Percentiles rank a stretch among this genome's conserved stretches.
Conservation (phyloP, 2,329 filamentous ascomycete species). For the Neophaeococcomyces mojaviensis region DNA sequence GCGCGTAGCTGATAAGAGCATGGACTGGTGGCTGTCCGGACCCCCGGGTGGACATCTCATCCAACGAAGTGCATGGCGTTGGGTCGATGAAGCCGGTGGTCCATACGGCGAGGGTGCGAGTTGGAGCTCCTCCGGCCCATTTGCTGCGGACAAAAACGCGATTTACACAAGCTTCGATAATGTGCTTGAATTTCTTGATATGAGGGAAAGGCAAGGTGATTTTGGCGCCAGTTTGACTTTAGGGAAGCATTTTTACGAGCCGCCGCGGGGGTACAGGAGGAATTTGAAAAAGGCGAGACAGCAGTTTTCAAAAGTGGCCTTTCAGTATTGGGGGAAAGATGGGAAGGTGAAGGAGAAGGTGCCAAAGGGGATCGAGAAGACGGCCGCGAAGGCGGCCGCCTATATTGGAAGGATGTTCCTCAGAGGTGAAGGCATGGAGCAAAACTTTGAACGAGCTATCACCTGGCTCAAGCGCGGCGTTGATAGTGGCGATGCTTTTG, state of each 20-base stretch:
- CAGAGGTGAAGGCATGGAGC: slow-evolving; percentile 73
- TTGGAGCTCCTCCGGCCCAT: slow-evolving; percentile 74
- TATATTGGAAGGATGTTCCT: slow-evolving; percentile 85
- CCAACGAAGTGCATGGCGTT: slow-evolving; percentile 69
- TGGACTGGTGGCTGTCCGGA: slow-evolving; percentile 78
- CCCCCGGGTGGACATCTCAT: slow-evolving; percentile 80
- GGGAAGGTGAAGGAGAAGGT: slow-evolving; percentile 66
- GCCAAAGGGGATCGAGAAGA: slow-evolving; percentile 64
- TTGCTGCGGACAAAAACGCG: slow-evolving; percentile 57
- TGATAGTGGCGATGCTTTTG: slow-evolving; percentile 68
- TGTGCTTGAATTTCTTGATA: slow-evolving; percentile 85
- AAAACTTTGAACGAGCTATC: slow-evolving; percentile 67
- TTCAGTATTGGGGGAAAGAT: slow-evolving; percentile 73
- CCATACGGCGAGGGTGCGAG: slow-evolving; percentile 95
- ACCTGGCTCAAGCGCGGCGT: slow-evolving; percentile 80
- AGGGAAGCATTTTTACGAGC: slow-evolving; percentile 82
- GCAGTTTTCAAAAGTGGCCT: slow-evolving; percentile 73
- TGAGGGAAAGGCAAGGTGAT: slow-evolving; percentile 85
- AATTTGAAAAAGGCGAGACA: slow-evolving; percentile 67
- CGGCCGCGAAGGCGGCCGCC: slow-evolving; percentile 75
- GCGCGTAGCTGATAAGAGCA: slow-evolving; percentile 84
- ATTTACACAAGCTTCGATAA: slow-evolving; percentile 77
- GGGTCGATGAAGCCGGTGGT: slow-evolving; percentile 84
- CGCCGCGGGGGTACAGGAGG: slow-evolving; percentile 64
- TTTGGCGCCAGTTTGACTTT: slow-evolving; percentile 79